Evolutionary conservation across 306 rosid genomes (phyloP).

Genomic region (Pyrus pyrifolia): DNA sequence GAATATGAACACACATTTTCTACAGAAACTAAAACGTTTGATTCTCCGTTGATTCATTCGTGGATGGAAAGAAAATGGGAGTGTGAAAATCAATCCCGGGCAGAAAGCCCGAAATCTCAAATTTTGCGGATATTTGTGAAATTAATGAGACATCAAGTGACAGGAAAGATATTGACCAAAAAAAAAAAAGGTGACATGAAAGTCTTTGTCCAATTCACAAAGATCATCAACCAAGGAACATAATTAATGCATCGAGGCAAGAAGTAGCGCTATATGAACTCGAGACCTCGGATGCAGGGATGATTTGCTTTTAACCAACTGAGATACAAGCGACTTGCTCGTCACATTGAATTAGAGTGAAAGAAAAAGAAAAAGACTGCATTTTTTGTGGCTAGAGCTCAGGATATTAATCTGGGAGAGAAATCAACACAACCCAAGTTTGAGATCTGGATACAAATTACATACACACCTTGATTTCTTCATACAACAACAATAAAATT

Average conservation of each 20-base stretch:
- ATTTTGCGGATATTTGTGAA: neutral
- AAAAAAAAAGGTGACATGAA: too few relatives aligned
- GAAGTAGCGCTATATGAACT: neutral
- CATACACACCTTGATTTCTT: neutral
- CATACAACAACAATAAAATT: neutral
- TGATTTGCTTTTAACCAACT: too few relatives aligned
- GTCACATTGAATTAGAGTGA: neutral
- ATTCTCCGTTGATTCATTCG: too few relatives aligned
- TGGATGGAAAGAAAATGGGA: too few relatives aligned
- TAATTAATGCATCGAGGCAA: neutral
- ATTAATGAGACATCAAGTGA: neutral
- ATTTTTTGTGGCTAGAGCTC: neutral
- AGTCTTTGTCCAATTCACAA: neutral
- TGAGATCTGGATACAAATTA: constrained; percentile 25
- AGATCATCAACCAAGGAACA: neutral
- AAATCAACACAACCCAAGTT: constrained; percentile 7
- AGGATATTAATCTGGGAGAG: neutral
- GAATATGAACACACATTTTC: neutral
- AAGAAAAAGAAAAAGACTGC: neutral
- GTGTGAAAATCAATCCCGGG: too few relatives aligned
- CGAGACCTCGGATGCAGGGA: too few relatives aligned
- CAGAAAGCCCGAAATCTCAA: neutral
- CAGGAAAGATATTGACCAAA: too few relatives aligned
- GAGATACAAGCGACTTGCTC: too few relatives aligned
- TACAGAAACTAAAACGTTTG: neutral